Evolutionary conservation across 345 rosid genomes (phyloP), one percentile per base, ranked within the genome.

Genomic region (Sapria himalayana): DNA sequence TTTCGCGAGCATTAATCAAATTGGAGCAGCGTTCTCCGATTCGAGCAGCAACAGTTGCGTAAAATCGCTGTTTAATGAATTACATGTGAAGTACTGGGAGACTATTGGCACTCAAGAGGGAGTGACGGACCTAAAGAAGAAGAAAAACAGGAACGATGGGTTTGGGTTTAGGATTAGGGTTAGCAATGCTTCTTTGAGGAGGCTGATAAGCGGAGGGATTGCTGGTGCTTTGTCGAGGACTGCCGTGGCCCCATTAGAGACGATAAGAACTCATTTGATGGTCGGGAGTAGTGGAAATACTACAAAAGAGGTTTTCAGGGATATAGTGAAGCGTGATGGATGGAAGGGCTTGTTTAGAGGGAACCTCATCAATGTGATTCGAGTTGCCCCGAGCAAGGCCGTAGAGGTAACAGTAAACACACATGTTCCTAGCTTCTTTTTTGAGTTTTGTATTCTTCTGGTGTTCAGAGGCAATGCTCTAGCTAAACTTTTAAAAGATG

Each of bases 341-440:
- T 91, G 99, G 95, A 77, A 57, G 56, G 95, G 99, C 8, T 57
- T 91, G 67, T 91, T 91, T 36, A 71, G 99, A 54, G 99, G 99
- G 4, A 89, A 91, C 61, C 58, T 91, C 39, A 92, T 91, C 43
- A 84, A 91, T 53, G 93, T 91, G 49, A 84, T 91, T 50, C 77
- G 95, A 7, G 99, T 84, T 38, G 92, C 95, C 0, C 99, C 93
- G 17, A 78, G 93, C 71, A 77, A 79, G 59, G 99, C 99, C 4
- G 79, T 89, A n/a, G 99, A 89, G 95, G 99, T 89, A 74, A n/a
- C n/a, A n/a, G n/a, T n/a, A n/a, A n/a, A n/a, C n/a, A n/a, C n/a
- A n/a, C n/a, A n/a, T n/a, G n/a, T n/a, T n/a, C n/a, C n/a, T n/a
- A n/a, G n/a, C n/a, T n/a, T n/a, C n/a, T n/a, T n/a, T n/a, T n/a